Base-by-base conservation (phyloP, 2,329 filamentous ascomycete genomes). In the Colletotrichum euphorbiae region DNA sequence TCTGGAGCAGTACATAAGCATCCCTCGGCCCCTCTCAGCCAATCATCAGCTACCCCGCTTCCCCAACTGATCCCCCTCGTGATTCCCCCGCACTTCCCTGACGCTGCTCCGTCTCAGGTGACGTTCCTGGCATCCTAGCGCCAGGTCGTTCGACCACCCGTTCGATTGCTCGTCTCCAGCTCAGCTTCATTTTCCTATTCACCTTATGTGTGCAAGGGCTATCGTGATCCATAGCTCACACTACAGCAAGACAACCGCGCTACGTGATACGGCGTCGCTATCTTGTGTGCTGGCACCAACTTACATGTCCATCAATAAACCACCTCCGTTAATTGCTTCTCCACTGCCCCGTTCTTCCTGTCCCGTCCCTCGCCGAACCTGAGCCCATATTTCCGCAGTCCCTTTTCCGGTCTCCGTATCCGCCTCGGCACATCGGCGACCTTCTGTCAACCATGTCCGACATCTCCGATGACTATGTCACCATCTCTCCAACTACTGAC, bases 401-500 rank as follows among this genome's bases (percentile, higher is more conserved):
- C 31, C 46, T 24, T 19, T 24, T 19, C 51, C 42, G 24, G 24
- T 50, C 45, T 54, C 52, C 52, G 60, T 59, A 45, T 28, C 60
- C 52, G 48, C 54, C 62, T 56, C 62, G 61, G 54, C 50, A 33
- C 19, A 43, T 65, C 50, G 62, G 48, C 36, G 21, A n/a, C 15
- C n/a, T 38, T 59, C n/a, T 38, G 2, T 43, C 50, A 51, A 36
- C 48, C 66, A 69, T 69, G 66, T 69, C 66, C 61, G 66, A 69
- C 12, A 69, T 69, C 48, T 66, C 66, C 48, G 66, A 69, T 66
- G 66, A 69, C 66, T 69, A 69, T 45, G 66, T 69, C 48, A 36
- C 50, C 15, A 66, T 69, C 61, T 66, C 66, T 33, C 50, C 61
- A 31, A 48, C 58, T 24, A 66, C 62, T 48, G 48, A 65, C 55